These are phyloP conservation scores for Aquilaria sinensis DNA, from an alignment of 345 rosid genomes.

Conservation along the genomic window DNA sequence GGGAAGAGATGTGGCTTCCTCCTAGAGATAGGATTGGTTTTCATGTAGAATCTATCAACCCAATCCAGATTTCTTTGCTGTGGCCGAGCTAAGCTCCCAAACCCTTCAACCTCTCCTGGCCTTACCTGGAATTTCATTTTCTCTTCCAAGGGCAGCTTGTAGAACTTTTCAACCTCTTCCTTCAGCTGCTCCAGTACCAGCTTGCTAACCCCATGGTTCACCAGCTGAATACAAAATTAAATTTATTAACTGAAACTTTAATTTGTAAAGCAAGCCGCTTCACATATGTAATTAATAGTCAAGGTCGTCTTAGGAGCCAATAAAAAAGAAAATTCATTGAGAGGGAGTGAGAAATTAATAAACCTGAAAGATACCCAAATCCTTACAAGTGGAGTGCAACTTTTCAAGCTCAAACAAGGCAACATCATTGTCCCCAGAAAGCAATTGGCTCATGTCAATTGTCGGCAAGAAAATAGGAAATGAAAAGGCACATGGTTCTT, in stretches of 20 bases:
- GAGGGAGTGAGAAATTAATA: too few species aligned
- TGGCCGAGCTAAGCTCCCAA: conserved; percentile 22
- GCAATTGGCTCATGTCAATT: too few species aligned
- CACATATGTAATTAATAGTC: too few species aligned
- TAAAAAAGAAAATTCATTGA: too few species aligned
- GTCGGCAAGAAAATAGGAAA: too few species aligned
- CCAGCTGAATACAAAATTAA: conserved; percentile 4
- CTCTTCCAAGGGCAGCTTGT: conserved; percentile 32
- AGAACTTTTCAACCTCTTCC: conserved; percentile 28
- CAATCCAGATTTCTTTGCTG: conserved; percentile 40
- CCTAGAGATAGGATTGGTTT: conserved; percentile 26
- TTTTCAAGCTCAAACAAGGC: too few species aligned
- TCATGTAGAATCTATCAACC: conserved; percentile 36
- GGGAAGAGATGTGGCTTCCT: conserved; percentile 29
- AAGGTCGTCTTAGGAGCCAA: too few species aligned
- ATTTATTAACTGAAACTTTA: too few species aligned
- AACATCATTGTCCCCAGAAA: too few species aligned
- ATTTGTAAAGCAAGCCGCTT: too few species aligned
- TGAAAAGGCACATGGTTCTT: conserved; percentile 2
- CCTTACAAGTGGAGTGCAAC: too few species aligned
- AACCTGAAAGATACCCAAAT: background rate
- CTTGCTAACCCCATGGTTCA: conserved; percentile 35
- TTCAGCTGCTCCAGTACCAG: conserved; percentile 31
- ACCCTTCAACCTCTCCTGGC: conserved; percentile 40
- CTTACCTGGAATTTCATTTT: conserved; percentile 39